These are phyloP conservation scores for Globisporangium camurandrum DNA, from an alignment of 352 stramenopile genomes.

Conservation along the genomic window DNA sequence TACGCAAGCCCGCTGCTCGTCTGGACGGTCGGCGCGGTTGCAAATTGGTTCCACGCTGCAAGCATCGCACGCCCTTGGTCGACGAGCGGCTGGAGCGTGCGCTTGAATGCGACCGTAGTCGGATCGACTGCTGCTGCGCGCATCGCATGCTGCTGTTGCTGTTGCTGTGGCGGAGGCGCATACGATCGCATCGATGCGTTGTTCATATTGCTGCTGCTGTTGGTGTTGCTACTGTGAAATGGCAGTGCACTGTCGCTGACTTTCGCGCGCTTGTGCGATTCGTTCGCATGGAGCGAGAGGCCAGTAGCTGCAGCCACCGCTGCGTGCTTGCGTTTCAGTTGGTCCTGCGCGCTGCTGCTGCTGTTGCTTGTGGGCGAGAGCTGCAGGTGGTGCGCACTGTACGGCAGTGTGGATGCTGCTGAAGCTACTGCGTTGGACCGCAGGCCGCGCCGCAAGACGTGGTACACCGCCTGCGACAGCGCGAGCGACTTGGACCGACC, in stretches of 20 bases:
- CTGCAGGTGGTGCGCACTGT: conserved; percentile 1
- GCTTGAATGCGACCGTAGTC: conserved; percentile 28
- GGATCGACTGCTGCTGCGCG: not conserved
- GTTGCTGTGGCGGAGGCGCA: not conserved
- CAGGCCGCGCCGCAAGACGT: conserved; percentile 16
- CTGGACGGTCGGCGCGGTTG: conserved; percentile 32
- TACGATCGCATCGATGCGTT: conserved; percentile 2
- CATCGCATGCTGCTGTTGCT: conserved; percentile 1
- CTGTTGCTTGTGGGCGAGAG: too few relatives aligned
- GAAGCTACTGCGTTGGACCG: conserved; percentile 5
- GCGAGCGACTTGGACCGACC: conserved; percentile 23
- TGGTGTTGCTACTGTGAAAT: too few relatives aligned
- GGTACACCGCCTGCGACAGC: conserved; percentile 40
- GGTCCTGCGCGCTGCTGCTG: conserved; percentile 13
- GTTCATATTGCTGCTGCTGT: not conserved
- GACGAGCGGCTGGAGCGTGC: conserved; percentile 50
- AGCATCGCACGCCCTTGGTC: conserved; percentile 63
- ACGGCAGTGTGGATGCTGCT: not conserved
- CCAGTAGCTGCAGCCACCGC: not conserved
- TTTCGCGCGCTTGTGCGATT: conserved; percentile 13
- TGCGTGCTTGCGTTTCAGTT: conserved; percentile 14
- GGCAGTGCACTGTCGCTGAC: too few relatives aligned
- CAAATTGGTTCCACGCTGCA: conserved; percentile 72
- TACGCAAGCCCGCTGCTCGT: conserved; percentile 52
- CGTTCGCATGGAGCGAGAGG: conserved; percentile 1